Evolutionary conservation across 2,329 filamentous ascomycete species (phyloP), one percentile per base, ranked within the genome.

Genomic region (Capronia epimyces): DNA sequence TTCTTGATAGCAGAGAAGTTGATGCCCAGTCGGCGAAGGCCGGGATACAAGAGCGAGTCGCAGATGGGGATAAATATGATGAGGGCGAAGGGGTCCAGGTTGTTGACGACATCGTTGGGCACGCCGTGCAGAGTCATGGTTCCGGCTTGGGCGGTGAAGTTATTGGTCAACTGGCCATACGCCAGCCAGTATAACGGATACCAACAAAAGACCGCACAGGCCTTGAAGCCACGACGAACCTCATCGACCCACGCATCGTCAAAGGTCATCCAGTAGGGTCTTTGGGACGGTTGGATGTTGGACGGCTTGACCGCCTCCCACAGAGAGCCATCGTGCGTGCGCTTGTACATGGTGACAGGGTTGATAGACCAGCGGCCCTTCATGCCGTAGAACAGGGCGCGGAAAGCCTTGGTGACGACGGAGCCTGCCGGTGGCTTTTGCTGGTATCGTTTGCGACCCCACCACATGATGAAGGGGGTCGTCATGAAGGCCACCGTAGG

Each of bases 231-330:
- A 67, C 86, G 82, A 45, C 75, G 75, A 43, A 89, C 81, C 64
- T 89, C 84, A 64, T 89, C 86, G 25, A 91, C 86, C 85, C 86
- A 91, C 45, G 80, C 80, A 59, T 91, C 87, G 56, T 91, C 86
- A 59, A 89, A 89, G 0, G 82, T 86, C 83, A 90, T 89, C 84
- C 84, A 89, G 0, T 45, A 32, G 0, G 86, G 86, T 50, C 81
- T 81, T 1, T 66, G 66, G 32, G 75, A 42, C 8, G 39, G 39
- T 16, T 42, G 71, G 3, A 87, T 73, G 22, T 74, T 71, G 64
- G 80, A 85, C 2, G 85, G 86, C 70, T 86, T 87, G 53, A 81
- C 81, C 3, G 71, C 63, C 21, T 87, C 80, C 81, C 84, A 89
- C 68, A 86, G 77, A 13, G 73, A 71, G 6, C 73, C 73, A 46